Evolutionary conservation across 805 yeast species (phyloP).

Genomic region (Candida coquimbonensis): DNA sequence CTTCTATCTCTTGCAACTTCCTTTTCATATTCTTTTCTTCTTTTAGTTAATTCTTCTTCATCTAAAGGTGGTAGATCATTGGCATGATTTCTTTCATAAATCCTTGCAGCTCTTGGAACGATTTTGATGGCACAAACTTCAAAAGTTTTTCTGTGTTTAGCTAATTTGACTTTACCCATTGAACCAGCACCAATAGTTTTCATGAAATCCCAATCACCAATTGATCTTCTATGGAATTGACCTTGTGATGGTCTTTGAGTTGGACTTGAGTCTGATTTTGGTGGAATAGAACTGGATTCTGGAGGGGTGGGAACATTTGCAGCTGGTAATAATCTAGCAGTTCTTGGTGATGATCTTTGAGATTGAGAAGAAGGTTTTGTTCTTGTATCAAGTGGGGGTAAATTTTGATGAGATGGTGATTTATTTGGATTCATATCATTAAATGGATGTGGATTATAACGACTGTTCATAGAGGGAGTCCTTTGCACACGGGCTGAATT

Average conservation of each 20-base stretch:
- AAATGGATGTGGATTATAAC: slow-evolving; percentile 2
- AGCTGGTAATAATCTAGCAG: slow-evolving; percentile 4
- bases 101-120: slow-evolving; percentile 80
- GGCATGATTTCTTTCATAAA: slow-evolving; percentile 65
- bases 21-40: slow-evolving; percentile 66
- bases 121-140: slow-evolving; percentile 90
- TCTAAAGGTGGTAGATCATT: slow-evolving; percentile 60
- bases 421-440: background rate
- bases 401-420: slow-evolving; percentile 5
- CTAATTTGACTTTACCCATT: slow-evolving; percentile 97
- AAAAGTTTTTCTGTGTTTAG: slow-evolving; percentile 73
- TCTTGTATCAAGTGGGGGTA: slow-evolving; percentile 12
- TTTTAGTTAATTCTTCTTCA: slow-evolving; percentile 48
- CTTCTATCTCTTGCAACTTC: slow-evolving; percentile 88
- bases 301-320: slow-evolving; percentile 3
- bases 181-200: slow-evolving; percentile 98
- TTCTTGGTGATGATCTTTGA: slow-evolving; percentile 6
- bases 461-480: slow-evolving; percentile 4
- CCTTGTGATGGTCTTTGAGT: slow-evolving; percentile 21
- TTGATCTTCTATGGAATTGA: slow-evolving; percentile 71
- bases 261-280: slow-evolving; percentile 3
- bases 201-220: slow-evolving; percentile 95
- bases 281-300: background rate
- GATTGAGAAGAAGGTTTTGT: slow-evolving; percentile 20
- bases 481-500: slow-evolving; percentile 2